Evolutionary conservation across 1,284 basidiomycete genomes (phyloP).

Genomic region (Leucoagaricus sp.): DNA sequence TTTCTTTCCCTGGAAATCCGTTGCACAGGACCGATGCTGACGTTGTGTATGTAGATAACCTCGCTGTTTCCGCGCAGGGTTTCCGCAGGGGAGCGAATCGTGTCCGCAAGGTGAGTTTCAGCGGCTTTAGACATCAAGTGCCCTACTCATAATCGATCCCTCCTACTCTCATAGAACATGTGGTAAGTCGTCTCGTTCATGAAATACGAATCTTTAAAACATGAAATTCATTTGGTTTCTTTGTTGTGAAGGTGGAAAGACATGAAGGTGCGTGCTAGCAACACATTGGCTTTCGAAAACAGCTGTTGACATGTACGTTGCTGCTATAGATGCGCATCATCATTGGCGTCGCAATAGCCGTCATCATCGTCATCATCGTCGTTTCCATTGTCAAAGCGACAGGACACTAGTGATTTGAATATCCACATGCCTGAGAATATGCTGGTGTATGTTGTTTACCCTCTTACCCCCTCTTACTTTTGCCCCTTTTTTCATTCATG

Average conservation of each 20-base stretch:
- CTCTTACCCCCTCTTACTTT: constrained; percentile 12
- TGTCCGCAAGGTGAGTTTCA: constrained; percentile 88
- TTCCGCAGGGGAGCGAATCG: constrained; percentile 97
- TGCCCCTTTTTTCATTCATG: constrained; percentile 14
- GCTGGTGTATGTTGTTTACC: constrained; percentile 16
- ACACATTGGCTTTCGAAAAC: background rate
- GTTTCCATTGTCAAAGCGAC: constrained; percentile 79
- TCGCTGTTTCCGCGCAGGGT: constrained; percentile 98
- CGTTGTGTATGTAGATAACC: constrained; percentile 67
- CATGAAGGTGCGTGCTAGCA: constrained; percentile 72
- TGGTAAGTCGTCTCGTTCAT: constrained; percentile 62
- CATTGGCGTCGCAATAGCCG: constrained; percentile 83
- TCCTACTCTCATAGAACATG: constrained; percentile 61
- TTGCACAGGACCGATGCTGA: constrained; percentile 5
- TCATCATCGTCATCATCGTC: constrained; percentile 93
- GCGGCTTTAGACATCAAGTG: background rate
- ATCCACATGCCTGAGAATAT: constrained; percentile 8
- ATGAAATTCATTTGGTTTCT: constrained; percentile 19
- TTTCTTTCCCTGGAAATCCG: background rate
- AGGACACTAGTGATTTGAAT: constrained; percentile 10
- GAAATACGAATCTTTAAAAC: background rate
- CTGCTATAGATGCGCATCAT: constrained; percentile 81
- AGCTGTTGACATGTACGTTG: background rate
- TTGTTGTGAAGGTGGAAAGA: constrained; percentile 85
- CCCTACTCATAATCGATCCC: background rate